Evolutionary conservation across 1,284 basidiomycete genomes (phyloP), one percentile per base, ranked within the genome.

Genomic region (Phellinidium pouzarii): DNA sequence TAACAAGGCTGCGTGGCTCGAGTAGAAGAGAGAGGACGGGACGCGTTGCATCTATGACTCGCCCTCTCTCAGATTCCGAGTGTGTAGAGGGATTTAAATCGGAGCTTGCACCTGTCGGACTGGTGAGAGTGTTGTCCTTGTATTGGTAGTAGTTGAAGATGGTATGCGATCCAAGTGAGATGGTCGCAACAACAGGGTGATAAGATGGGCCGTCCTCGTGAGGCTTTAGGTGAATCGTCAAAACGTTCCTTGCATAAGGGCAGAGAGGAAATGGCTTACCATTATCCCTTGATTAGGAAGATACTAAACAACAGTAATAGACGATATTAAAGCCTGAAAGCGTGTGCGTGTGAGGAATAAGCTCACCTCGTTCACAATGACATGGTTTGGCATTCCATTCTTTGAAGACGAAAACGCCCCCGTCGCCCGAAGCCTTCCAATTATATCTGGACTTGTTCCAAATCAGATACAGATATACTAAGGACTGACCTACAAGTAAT

Each of bases 131-230:
- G n/a, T 44, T 26, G 3, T 11, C 29, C 54, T 66, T 68, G 62
- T 91, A 94, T 54, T 76, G 77, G 65, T 91, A 91, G 64, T 95
- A 85, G 67, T 95, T 82, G 61, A 97, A 87, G 43, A 93, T 72
- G 0, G 87, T 76, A 67, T 93, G 87, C 0, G 89, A 87, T 26
- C 87, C 87, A 50, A 97, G 72, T 9, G 92, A 94, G 52, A 97
- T 72, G 8, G 94, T 97, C 0, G 91, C 87, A 0, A 97, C 94
- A 4, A 88, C 82, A 0, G 93, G 89, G 61, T 84, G 75, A 69
- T 96, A 97, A 3, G 87, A 82, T 0, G 87, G 84, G 0, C 94
- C 94, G 65, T 97, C 94, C 69, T 96, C 85, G 62, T 96, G 94
- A 0, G 93, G 91, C 91, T 93, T 65, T 2, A 50, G 44, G 36